These are phyloP conservation scores for Pseudocercospora pini-densiflorae DNA, from an alignment of 2,329 filamentous ascomycete species.

Conservation along the genomic window DNA sequence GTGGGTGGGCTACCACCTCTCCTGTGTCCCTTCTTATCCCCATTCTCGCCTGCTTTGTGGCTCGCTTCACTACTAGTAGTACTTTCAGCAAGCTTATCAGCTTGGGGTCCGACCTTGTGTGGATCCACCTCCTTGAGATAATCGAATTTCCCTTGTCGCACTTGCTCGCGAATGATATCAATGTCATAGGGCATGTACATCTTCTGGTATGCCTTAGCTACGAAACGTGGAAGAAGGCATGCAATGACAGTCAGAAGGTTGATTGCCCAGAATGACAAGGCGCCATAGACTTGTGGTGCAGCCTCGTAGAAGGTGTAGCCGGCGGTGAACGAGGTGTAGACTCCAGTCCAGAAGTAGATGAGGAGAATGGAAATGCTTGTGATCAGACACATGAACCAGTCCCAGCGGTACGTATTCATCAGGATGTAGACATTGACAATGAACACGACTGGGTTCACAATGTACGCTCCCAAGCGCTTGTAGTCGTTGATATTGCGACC, in stretches of 20 bases:
- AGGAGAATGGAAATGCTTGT: constrained; percentile 81
- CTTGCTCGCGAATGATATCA: constrained; percentile 94
- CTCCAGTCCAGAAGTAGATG: constrained; percentile 94
- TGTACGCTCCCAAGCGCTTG: constrained; percentile 82
- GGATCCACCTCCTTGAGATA: constrained; percentile 65
- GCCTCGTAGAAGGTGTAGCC: constrained; percentile 75
- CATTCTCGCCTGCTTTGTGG: constrained; percentile 15
- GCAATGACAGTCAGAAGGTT: constrained; percentile 78
- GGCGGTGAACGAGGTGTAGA: constrained; percentile 70
- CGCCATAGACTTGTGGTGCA: constrained; percentile 76
- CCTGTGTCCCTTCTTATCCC: constrained; percentile 44
- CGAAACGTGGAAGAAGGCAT: constrained; percentile 85
- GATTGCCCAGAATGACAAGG: constrained; percentile 85
- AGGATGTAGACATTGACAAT: constrained; percentile 94
- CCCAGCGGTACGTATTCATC: constrained; percentile 97
- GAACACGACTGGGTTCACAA: constrained; percentile 81
- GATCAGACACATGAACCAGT: constrained; percentile 90
- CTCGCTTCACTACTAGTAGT: constrained; percentile 62
- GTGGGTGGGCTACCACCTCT: constrained; percentile 40
- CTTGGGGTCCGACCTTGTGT: constrained; percentile 45
- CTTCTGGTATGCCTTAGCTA: constrained; percentile 86
- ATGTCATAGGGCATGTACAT: constrained; percentile 90
- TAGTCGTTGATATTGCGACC: constrained; percentile 80
- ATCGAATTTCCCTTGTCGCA: constrained; percentile 79
- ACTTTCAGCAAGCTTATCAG: constrained; percentile 53